phyloP scores from a whole-genome alignment of 805 yeast species.

The Brettanomyces sp. region DNA sequence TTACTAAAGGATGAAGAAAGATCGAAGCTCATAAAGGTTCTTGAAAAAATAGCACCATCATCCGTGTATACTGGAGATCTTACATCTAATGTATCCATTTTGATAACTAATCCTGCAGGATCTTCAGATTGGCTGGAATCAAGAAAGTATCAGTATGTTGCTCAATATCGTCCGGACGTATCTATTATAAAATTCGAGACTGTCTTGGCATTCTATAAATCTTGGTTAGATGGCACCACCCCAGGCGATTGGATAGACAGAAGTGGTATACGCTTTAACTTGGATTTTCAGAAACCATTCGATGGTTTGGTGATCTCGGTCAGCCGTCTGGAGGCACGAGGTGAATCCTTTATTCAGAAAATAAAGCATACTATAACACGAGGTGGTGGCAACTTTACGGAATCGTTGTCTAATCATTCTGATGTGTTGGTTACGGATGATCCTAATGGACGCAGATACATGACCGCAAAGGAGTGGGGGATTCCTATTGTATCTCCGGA shows the following conservation, averaged over 20 bases:
- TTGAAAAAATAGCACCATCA: slow-evolving; percentile 10
- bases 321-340: slow-evolving; percentile 16
- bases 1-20: slow-evolving; percentile 12
- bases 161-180: slow-evolving; percentile 46
- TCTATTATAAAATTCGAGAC: slow-evolving; percentile 39
- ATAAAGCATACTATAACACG: slow-evolving; percentile 25
- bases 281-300: slow-evolving; percentile 30
- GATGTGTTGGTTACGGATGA: slow-evolving; percentile 41
- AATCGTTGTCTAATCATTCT: slow-evolving; percentile 36
- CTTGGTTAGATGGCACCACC: slow-evolving; percentile 45
- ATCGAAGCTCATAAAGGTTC: slow-evolving; percentile 7
- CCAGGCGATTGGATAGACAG: background rate
- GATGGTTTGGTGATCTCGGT: slow-evolving; percentile 32
- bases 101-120: slow-evolving; percentile 17
- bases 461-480: slow-evolving; percentile 43
- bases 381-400: slow-evolving; percentile 42
- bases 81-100: slow-evolving; percentile 16
- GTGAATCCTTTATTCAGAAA: slow-evolving; percentile 11
- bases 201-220: slow-evolving; percentile 34
- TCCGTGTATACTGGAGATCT: slow-evolving; percentile 17
- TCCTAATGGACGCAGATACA: slow-evolving; percentile 43
- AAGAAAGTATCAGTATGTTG: slow-evolving; percentile 43
- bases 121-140: slow-evolving; percentile 28
- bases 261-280: background rate
- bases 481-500: slow-evolving; percentile 47